Evolutionary conservation across 2,329 filamentous ascomycete genomes (phyloP), one percentile per base, ranked within the genome.

Genomic region (Penicillium occitanis): DNA sequence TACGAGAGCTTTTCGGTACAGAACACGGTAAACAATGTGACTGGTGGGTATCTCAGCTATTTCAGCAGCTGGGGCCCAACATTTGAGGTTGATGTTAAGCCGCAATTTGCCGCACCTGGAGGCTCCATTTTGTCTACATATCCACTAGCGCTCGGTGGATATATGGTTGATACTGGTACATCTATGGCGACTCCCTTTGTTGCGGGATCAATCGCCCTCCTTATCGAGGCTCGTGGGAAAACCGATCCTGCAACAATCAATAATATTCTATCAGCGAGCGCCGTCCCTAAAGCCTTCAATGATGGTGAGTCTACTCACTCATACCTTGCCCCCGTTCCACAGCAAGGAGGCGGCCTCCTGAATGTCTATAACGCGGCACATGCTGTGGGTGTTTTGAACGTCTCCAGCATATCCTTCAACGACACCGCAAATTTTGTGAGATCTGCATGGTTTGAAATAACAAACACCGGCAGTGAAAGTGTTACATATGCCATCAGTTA

Each of bases 341-440:
- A 90, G 71, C 86, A 88, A 70, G 88, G 88, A 11, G 84, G 77
- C 33, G 88, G 88, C 44, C 77, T 89, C 13, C 77, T 90, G 59
- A 85, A 88, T 69, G 87, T 86, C 3, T 84, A 84, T 68, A 84
- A 88, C 65, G 85, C 86, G 3, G 85, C 87, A 5, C 82, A 84
- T 69, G 78, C 84, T 17, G 85, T 80, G 2, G 83, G 83, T 1
- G 71, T 85, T 13, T 77, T 89, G 22, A 83, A 82, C 70, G 82
- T 81, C 10, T 84, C 84, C n/a, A 85, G 83, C 73, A 75, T 90
- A 14, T 82, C 85, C 3, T 88, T 89, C 77, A 89, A 90, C 72
- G 87, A 90, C 73, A 87, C 86, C 0, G 84, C 86, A 69, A 73
- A 89, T 78, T 83, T 87, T 68, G 73, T 74, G 55, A 74, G 78